A percentile compares a stretch with the other conserved stretches of the same genome.
Conservation (phyloP, 2,329 filamentous ascomycete species). For the Orbilia brochopaga region DNA sequence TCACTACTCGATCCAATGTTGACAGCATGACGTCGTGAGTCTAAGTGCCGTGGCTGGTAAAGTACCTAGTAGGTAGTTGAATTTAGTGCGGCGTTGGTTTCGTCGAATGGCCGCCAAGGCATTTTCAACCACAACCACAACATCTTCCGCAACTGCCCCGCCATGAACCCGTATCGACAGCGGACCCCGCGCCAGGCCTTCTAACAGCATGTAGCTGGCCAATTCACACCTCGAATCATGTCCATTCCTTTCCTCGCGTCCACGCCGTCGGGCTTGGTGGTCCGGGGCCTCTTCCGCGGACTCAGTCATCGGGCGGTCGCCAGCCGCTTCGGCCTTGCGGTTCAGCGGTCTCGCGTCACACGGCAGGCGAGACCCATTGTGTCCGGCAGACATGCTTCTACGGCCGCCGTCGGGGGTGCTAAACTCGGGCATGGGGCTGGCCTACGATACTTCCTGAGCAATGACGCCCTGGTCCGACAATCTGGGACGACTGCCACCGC, state of each 20-base stretch:
- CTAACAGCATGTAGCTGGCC: constrained; percentile 40
- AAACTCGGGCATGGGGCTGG: constrained; percentile 13
- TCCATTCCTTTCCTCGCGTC: constrained; percentile 44
- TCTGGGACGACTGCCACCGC: constrained; percentile 4
- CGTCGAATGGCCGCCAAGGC: not conserved
- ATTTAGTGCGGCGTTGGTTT: not conserved
- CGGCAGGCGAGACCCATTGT: constrained; percentile 19
- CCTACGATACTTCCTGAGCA: constrained; percentile 38
- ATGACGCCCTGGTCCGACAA: constrained; percentile 25
- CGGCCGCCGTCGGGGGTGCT: constrained; percentile 3
- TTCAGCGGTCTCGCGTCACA: constrained; percentile 39
- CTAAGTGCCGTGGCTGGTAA: no score
- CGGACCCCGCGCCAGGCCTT: constrained; percentile 10
- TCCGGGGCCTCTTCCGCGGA: constrained; percentile 43
- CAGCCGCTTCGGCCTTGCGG: constrained; percentile 42
- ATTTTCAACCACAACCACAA: constrained; percentile 1
- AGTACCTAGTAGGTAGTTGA: no score
- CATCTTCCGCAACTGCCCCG: constrained; percentile 19
- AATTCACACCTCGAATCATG: constrained; percentile 27
- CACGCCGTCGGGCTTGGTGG: constrained; percentile 43
- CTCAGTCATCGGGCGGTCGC: constrained; percentile 36
- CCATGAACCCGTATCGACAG: constrained; percentile 26
- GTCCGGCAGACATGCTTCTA: constrained; percentile 26
- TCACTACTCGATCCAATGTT: no score
- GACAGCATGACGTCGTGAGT: no score